Evolutionary conservation across 805 yeast genomes (phyloP), one percentile per base, ranked within the genome.

Genomic region (Blastobotrys mokoenaii): DNA sequence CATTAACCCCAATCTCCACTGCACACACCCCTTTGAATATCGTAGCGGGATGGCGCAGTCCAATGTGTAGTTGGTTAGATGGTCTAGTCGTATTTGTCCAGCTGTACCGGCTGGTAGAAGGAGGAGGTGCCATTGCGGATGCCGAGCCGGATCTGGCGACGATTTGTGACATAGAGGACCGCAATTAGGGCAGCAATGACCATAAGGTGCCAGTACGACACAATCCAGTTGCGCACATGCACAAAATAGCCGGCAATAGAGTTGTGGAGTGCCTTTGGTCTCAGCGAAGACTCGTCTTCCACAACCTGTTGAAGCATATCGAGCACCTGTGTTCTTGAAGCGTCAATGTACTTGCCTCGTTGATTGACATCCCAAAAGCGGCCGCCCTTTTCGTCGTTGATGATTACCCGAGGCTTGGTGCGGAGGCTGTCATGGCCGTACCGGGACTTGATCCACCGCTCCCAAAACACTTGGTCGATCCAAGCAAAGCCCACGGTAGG

Each of bases 401-500:
- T 53, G 36, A 63, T 49, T 15, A 62, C 58, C 10, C 61, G 49
- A 10, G 53, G 57, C 50, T 51, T 40, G 1, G 41, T 33, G 31
- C 46, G 52, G 7, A 50, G 51, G 8, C 48, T 52, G 29, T 55
- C 53, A 27, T 55, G 44, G 18, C 63, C 61, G 38, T 55, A 60
- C 11, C 59, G 52, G 39, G 51, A 51, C 38, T 51, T 51, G 33
- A 63, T 50, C 67, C 67, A 63, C 15, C 61, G 47, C 44, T 54
- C 58, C 63, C 64, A 62, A 44, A 57, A 56, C 14, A 54, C 47
- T 10, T 62, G 64, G 47, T 63, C 63, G n/a, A 63, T 56, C 65
- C 66, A 63, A 2, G 64, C 65, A 41, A 63, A 62, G 6, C 62
- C 65, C 7, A 60, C 62, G 2, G 50, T 51, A 4, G 58, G 53